These are phyloP conservation scores for Acacia crassicarpa DNA, from an alignment of 306 rosid species.

Conservation along the genomic window DNA sequence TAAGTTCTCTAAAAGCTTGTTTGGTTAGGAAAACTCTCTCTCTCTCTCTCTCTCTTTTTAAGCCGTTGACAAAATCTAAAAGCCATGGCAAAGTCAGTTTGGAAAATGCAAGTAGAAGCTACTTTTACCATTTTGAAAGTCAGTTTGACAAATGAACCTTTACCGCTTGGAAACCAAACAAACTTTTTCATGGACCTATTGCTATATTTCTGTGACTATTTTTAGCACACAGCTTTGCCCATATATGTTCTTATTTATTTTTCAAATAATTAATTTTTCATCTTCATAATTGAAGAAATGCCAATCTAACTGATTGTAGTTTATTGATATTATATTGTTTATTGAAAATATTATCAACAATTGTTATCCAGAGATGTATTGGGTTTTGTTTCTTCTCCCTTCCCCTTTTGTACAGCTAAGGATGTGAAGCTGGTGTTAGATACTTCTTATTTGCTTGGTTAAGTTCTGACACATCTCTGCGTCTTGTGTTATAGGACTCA, in stretches of 20 bases:
- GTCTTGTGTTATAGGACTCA: slow-evolving; percentile 57
- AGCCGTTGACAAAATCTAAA: background rate
- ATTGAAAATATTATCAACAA: no score
- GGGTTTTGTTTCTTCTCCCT: slow-evolving; percentile 15
- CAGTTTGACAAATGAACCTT: background rate
- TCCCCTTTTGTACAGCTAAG: slow-evolving; percentile 22
- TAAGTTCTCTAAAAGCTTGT: background rate
- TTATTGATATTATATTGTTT: slow-evolving; percentile 1
- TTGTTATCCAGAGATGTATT: background rate
- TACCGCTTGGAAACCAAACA: background rate
- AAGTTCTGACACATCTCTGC: slow-evolving; percentile 6
- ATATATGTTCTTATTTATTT: background rate
- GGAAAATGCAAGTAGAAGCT: background rate
- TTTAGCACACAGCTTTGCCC: background rate
- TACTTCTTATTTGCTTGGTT: slow-evolving; percentile 6
- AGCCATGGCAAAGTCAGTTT: background rate
- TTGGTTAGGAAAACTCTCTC: background rate
- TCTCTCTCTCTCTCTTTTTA: no score
- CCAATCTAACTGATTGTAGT: background rate
- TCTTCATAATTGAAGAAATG: background rate
- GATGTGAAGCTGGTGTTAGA: slow-evolving; percentile 12
- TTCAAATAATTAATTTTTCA: background rate
- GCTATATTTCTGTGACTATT: background rate
- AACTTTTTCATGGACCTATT: slow-evolving; percentile 9
- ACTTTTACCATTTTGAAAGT: background rate